These are phyloP conservation scores for Sarocladiaceae sp. DNA, from an alignment of 2,329 filamentous ascomycete species.

Conservation along the genomic window DNA sequence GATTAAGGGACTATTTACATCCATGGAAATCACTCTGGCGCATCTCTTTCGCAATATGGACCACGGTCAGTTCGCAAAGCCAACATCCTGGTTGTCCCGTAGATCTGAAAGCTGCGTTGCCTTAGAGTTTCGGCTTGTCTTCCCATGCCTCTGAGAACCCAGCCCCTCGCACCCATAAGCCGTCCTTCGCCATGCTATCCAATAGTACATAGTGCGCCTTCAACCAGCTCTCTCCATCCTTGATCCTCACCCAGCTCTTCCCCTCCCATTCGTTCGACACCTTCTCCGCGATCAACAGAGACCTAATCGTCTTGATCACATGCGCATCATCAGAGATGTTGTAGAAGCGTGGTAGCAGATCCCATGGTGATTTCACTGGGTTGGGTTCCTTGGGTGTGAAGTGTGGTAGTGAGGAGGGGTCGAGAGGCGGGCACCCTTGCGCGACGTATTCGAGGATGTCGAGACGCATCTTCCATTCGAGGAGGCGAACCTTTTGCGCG, in stretches of 20 bases:
- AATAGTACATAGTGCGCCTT: slow-evolving; percentile 55
- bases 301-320: slow-evolving; percentile 65
- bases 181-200: slow-evolving; percentile 50
- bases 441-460: slow-evolving; percentile 72
- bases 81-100: too few relatives aligned
- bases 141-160: slow-evolving; percentile 64
- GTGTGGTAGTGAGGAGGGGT: slow-evolving; percentile 48
- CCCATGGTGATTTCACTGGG: slow-evolving; percentile 38
- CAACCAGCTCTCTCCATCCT: slow-evolving; percentile 52
- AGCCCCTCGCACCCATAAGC: slow-evolving; percentile 52
- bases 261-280: slow-evolving; percentile 37
- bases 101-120: too few relatives aligned
- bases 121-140: slow-evolving; percentile 22
- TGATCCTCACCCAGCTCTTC: slow-evolving; percentile 45
- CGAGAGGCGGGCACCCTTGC: slow-evolving; percentile 54
- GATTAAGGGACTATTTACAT: slow-evolving; percentile 25
- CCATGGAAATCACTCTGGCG: background rate
- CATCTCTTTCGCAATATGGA: too few relatives aligned
- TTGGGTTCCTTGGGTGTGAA: slow-evolving; percentile 48
- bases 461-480: slow-evolving; percentile 76
- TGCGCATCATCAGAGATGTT: slow-evolving; percentile 70
- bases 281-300: slow-evolving; percentile 58
- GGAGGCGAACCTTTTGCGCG: slow-evolving; percentile 57
- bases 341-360: slow-evolving; percentile 42
- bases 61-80: too few relatives aligned